Evolutionary conservation across 2,329 filamentous ascomycete genomes (phyloP).

Genomic region (Penicillium aurantiogriseum): DNA sequence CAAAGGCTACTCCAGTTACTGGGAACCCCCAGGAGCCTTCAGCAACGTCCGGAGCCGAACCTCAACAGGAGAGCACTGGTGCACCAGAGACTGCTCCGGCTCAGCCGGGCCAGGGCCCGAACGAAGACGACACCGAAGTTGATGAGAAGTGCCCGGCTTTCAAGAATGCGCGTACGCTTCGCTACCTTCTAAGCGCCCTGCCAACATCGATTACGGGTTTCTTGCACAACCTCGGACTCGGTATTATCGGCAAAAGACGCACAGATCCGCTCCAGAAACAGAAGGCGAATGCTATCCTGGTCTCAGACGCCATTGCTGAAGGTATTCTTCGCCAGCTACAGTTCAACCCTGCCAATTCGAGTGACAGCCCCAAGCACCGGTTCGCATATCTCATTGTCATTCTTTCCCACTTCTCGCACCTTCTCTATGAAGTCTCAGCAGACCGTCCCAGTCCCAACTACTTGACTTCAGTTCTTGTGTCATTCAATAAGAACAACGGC

Average conservation of each 20-base stretch:
- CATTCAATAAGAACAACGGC: slow-evolving; percentile 80
- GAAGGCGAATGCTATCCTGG: slow-evolving; percentile 60
- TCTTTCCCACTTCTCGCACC: slow-evolving; percentile 72
- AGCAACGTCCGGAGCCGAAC: slow-evolving; percentile 22
- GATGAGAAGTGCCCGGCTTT: slow-evolving; percentile 47
- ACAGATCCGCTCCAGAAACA: slow-evolving; percentile 64
- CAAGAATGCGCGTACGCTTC: slow-evolving; percentile 76
- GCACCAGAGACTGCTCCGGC: slow-evolving; percentile 19
- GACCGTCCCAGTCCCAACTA: slow-evolving; percentile 52
- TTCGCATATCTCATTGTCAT: slow-evolving; percentile 82
- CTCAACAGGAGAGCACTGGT: slow-evolving; percentile 27
- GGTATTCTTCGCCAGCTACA: slow-evolving; percentile 68
- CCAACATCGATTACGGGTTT: slow-evolving; percentile 79
- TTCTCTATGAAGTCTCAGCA: slow-evolving; percentile 66
- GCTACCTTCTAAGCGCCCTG: slow-evolving; percentile 73
- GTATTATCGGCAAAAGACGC: slow-evolving; percentile 71
- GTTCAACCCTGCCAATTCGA: slow-evolving; percentile 46
- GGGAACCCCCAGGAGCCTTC: slow-evolving; percentile 22
- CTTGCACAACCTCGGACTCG: slow-evolving; percentile 80
- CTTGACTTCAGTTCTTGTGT: slow-evolving; percentile 73
- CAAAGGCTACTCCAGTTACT: slow-evolving; percentile 38
- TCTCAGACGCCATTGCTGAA: slow-evolving; percentile 68
- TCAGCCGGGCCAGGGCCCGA: slow-evolving; percentile 15
- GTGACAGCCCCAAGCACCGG: slow-evolving; percentile 57
- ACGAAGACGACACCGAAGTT: slow-evolving; percentile 23